Base-by-base conservation (phyloP, 2,329 filamentous ascomycete species). In the Chrysosphaeria jannelii region DNA sequence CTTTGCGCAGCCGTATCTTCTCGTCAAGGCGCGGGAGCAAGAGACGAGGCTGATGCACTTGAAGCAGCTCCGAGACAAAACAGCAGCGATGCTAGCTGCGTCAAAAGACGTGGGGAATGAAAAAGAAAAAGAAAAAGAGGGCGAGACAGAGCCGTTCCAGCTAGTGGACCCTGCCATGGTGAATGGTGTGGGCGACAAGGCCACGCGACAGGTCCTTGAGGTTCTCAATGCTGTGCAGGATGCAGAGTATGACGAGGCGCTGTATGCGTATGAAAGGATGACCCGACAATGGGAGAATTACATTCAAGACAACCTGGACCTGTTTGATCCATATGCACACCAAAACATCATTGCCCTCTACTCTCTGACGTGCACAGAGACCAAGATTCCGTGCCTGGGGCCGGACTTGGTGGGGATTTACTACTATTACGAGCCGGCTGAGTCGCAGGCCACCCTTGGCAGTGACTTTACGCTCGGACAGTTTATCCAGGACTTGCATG, bases 271-370 rank as follows among this genome's bases (percentile, higher is more conserved):
- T 39, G 63, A 78, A 40, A 91, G 76, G 0, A 81, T 93, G 39
- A 90, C 78, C 27, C 63, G 75, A 14, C 79, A 91, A 34, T 97
- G 85, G 85, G 85, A 97, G 39, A 74, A 75, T 14, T 90, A 90
- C 36, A 68, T 91, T 12, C 66, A 81, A 23, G 76, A 75, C 9
- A 88, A 85, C 33, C 51, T 71, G 15, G 71, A 88, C 36, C 54
- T 93, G 2, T 97, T 91, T 34, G 78, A 97, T 38, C 85, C 88
- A 0, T 85, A 78, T 38, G 72, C 76, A 1, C 88, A 97, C 37
- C 85, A 97, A 37, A 90, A 85, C 36, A 91, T 97, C 28, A 76
- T 88, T 8, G 74, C 93, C 2, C 49, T 97, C 6, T 88, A 88
- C 44, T 93, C 81, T 10, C 63, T 85, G 13, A 81, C 91, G 23